Evolutionary conservation across 2,329 filamentous ascomycete genomes (phyloP).

Genomic region (Paracamarosporium sp.): DNA sequence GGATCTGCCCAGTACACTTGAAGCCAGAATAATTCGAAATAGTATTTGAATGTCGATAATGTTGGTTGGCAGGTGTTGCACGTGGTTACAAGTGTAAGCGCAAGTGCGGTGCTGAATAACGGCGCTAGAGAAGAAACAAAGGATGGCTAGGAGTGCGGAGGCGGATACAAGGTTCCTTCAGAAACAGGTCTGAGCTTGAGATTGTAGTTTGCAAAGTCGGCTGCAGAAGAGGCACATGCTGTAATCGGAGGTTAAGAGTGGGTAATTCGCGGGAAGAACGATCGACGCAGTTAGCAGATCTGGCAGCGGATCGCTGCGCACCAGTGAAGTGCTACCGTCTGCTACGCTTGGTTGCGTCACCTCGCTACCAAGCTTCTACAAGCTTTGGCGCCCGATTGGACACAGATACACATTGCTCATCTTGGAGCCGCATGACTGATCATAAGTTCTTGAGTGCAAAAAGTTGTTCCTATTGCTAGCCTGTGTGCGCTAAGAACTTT

Average conservation of each 20-base stretch:
- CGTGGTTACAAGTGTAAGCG: not conserved
- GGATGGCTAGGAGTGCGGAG: slow-evolving; percentile 2
- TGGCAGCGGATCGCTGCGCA: not conserved
- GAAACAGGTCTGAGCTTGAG: not conserved
- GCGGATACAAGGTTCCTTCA: not conserved
- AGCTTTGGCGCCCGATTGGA: not conserved
- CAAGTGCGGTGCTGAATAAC: slow-evolving; percentile 23
- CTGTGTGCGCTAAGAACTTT: not conserved
- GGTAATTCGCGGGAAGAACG: not conserved
- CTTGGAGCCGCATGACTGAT: not conserved
- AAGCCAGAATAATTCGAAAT: not conserved
- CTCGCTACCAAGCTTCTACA: not conserved
- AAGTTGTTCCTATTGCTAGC: too few species aligned
- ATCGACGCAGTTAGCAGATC: not conserved
- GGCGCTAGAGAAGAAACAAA: slow-evolving; percentile 15
- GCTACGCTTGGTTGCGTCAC: too few species aligned
- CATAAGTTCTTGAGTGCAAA: not conserved
- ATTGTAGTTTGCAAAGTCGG: not conserved
- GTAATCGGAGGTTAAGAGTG: not conserved
- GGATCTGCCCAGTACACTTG: not conserved
- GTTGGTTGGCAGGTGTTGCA: not conserved
- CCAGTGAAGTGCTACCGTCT: not conserved
- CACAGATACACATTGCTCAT: not conserved
- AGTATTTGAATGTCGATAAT: not conserved
- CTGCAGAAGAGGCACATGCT: not conserved